These are phyloP conservation scores for Xylariaceae sp. DNA, from an alignment of 2,329 filamentous ascomycete genomes.

Conservation along the genomic window DNA sequence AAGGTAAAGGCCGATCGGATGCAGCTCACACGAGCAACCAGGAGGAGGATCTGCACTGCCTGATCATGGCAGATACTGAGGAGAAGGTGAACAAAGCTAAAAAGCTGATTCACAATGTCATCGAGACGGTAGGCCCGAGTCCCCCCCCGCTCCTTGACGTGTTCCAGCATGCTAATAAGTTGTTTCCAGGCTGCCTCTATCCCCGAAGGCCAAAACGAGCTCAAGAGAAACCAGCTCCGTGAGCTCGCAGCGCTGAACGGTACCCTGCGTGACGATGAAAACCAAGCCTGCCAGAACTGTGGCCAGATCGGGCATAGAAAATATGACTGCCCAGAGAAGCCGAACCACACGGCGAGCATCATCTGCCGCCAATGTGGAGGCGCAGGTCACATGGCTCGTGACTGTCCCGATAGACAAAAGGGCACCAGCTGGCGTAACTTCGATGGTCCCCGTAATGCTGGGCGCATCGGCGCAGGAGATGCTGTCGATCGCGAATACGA, in stretches of 20 bases:
- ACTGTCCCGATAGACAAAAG: constrained; percentile 91
- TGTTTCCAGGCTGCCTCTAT: constrained; percentile 81
- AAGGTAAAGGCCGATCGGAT: constrained; percentile 98
- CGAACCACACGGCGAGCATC: constrained; percentile 98
- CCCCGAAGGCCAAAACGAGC: constrained; percentile 95
- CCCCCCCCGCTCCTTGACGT: background rate
- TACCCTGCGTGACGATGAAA: constrained; percentile 97
- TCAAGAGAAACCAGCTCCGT: constrained; percentile 97
- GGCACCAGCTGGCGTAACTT: constrained; percentile 94
- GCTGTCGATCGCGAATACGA: constrained; percentile 92
- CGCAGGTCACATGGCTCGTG: constrained; percentile 94
- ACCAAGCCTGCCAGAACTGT: constrained; percentile 98
- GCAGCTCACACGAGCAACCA: constrained; percentile 99
- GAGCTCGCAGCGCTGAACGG: constrained; percentile 97
- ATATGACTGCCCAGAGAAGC: constrained; percentile 95
- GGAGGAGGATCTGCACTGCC: constrained; percentile 96
- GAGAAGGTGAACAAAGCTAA: constrained; percentile 99
- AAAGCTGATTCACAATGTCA: constrained; percentile 96
- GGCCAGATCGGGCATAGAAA: constrained; percentile 98
- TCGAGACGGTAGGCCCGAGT: constrained; percentile 75
- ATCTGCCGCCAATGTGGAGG: constrained; percentile 98
- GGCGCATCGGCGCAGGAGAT: constrained; percentile 70
- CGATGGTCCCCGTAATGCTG: constrained; percentile 52
- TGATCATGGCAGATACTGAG: constrained; percentile 99
- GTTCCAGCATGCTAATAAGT: constrained; percentile 20